Evolutionary conservation across 768 basidiomycete genomes (phyloP), one percentile per base, ranked within the genome.

Genomic region (Cytidiella melzeri): DNA sequence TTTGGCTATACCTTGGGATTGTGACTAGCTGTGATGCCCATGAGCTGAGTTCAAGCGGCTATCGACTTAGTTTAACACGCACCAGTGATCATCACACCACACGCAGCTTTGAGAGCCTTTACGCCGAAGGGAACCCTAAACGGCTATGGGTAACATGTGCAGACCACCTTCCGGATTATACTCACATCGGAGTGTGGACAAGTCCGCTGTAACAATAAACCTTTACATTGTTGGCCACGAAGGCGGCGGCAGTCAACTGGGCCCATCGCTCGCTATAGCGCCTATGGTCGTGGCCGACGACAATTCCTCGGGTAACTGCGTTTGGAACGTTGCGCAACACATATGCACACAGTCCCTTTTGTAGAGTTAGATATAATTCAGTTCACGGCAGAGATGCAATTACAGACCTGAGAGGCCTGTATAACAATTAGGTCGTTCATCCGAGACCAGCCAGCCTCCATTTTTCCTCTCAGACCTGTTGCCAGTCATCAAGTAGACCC

Each of bases 31-130:
- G 50, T 34, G 20, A 40, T 44, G 39, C 1, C 1, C 26, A 44
- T 49, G 3, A 53, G 45, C 45, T 24, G 21, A 24, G 38, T 18
- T 21, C 23, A 43, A 48, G 40, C 11, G 28, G 30, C 5, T 15
- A 45, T 45, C 15, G 26, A 15, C 43, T 39, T 43, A 51, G 46
- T 13, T 4, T 27, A 30, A 30, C 15, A 58, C 68, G 37, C 42
- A 83, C 87, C 89, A 55, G 92, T 94, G 43, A 94, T 86, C 92
- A 94, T 94, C 2, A 93, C 80, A 18, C 92, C 92, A 52, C 85
- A 84, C 1, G 84, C 83, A 3, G 91, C 89, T 10, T 69, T 69
- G 41, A 89, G 60, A 44, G 65, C 69, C 56, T 80, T 81, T 12
- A 92, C 75, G 23, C 78, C 75, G 63, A 91, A 93, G 0, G 92